Evolutionary conservation across 2,329 filamentous ascomycete genomes (phyloP).

Genomic region (Penicillium digitatum): DNA sequence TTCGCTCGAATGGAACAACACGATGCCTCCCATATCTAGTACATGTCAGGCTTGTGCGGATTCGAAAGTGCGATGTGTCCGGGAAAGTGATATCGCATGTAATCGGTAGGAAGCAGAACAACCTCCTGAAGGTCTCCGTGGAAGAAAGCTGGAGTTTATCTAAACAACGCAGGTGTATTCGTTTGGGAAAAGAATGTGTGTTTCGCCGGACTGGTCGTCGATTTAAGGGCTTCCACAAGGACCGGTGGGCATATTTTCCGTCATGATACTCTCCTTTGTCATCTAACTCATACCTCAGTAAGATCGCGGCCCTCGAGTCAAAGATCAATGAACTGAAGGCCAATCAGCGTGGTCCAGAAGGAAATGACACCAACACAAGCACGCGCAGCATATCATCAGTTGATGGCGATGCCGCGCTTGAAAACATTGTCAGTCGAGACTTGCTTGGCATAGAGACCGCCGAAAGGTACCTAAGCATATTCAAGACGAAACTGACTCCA

Average conservation of each 20-base stretch:
- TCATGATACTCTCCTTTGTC: not conserved
- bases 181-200: not conserved
- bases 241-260: not conserved
- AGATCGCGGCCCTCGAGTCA: not conserved
- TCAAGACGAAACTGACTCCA: not conserved
- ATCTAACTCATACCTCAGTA: not conserved
- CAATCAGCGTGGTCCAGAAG: not conserved
- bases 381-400: not conserved
- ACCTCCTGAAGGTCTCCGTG: not conserved
- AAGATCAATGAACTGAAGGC: not conserved
- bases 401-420: not conserved
- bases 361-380: not conserved
- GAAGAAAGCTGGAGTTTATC: not conserved
- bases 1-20: not conserved
- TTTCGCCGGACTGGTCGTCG: not conserved
- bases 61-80: not conserved
- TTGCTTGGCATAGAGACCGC: not conserved
- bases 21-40: not conserved
- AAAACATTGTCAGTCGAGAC: not conserved
- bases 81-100: not conserved
- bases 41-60: not conserved
- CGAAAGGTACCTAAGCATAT: not conserved
- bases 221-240: not conserved
- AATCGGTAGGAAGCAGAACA: not conserved
- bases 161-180: not conserved